phyloP scores from a whole-genome alignment of 108 stramenopile genomes.

The Mayamaea pseudoterrestris region DNA sequence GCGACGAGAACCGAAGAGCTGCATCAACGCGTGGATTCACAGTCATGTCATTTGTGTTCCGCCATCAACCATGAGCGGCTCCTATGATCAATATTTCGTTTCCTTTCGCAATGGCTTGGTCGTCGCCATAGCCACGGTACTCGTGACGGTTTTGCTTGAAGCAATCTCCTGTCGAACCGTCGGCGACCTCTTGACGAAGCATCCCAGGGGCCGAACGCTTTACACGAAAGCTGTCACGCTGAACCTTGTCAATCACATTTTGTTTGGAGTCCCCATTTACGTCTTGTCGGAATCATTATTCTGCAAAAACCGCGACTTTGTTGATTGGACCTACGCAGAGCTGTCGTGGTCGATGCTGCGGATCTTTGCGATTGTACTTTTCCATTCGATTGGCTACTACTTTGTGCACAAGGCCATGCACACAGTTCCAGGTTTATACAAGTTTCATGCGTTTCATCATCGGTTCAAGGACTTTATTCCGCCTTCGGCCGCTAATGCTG shows the following conservation, averaged over 20 bases:
- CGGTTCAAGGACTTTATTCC: conserved; percentile 25
- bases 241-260: conserved; percentile 16
- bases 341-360: background rate
- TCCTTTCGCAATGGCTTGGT: too few species aligned
- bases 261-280: conserved; percentile 18
- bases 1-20: too few species aligned
- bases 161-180: conserved; percentile 9
- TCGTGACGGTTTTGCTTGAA: conserved; percentile 9
- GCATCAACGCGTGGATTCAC: too few species aligned
- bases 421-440: conserved; percentile 13
- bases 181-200: conserved; percentile 9
- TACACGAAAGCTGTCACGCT: conserved; percentile 9
- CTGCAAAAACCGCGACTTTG: background rate
- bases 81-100: too few species aligned
- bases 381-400: conserved; percentile 16
- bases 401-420: conserved; percentile 15
- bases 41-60: too few species aligned
- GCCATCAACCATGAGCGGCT: too few species aligned
- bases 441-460: conserved; percentile 38
- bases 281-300: conserved; percentile 7
- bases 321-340: background rate
- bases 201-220: conserved; percentile 12
- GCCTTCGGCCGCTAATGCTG: conserved; percentile 36
- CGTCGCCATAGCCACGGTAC: conserved; percentile 1
- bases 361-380: conserved; percentile 2